These are phyloP conservation scores for Cladosporium austrohemisphaericum DNA, from an alignment of 2,329 filamentous ascomycete genomes.

Conservation along the genomic window DNA sequence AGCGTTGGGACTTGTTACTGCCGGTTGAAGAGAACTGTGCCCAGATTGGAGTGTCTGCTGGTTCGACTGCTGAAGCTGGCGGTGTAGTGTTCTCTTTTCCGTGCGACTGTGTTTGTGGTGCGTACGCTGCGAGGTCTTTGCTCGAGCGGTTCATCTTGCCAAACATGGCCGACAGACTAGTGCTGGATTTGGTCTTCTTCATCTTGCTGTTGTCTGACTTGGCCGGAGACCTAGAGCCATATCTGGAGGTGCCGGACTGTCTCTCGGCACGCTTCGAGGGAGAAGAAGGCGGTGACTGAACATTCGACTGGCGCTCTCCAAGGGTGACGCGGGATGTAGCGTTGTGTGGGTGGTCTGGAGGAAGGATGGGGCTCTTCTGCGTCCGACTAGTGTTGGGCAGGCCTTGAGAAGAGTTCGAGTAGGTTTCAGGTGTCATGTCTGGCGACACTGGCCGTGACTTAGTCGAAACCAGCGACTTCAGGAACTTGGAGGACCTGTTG, in stretches of 20 bases:
- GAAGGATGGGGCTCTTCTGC: constrained; percentile 42
- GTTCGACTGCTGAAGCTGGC: constrained; percentile 42
- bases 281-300: constrained; percentile 30
- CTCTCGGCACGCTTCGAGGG: constrained; percentile 22
- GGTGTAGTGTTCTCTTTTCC: constrained; percentile 83
- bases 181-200: constrained; percentile 76
- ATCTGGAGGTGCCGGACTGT: background rate
- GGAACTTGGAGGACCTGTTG: constrained; percentile 34
- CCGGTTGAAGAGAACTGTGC: constrained; percentile 60
- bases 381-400: constrained; percentile 21
- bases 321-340: constrained; percentile 23
- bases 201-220: constrained; percentile 13
- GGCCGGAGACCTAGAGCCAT: constrained; percentile 1
- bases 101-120: constrained; percentile 49
- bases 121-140: constrained; percentile 51
- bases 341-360: constrained; percentile 48
- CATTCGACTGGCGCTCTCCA: constrained; percentile 31
- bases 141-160: constrained; percentile 66
- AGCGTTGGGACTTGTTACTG: constrained; percentile 40
- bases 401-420: constrained; percentile 36
- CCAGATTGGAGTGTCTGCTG: constrained; percentile 66
- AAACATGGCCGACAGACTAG: constrained; percentile 74
- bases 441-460: constrained; percentile 29
- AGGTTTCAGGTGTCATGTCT: constrained; percentile 33
- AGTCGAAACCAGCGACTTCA: constrained; percentile 53